Evolutionary conservation across 208 protist species (phyloP).

Genomic region (Strigomonas culicis): DNA sequence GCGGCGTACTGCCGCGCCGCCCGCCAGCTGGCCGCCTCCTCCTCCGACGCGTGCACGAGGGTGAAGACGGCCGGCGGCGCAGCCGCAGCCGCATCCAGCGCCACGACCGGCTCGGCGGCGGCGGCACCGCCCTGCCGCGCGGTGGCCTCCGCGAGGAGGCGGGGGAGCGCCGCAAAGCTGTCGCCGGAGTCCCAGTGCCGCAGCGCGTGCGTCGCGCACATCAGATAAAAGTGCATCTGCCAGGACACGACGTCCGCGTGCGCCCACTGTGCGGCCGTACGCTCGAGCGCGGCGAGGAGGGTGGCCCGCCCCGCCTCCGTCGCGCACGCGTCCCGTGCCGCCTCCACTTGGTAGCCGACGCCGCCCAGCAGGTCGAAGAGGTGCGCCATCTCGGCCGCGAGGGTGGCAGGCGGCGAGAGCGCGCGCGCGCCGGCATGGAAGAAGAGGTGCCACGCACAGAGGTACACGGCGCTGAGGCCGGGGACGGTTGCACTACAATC

Average conservation of each 20-base stretch:
- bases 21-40: background rate
- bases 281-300: background rate
- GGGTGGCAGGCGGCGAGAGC: background rate
- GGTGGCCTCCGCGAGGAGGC: background rate
- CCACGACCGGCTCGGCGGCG: too few relatives aligned
- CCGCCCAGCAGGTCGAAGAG: background rate
- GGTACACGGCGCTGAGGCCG: too few relatives aligned
- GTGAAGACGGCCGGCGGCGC: too few relatives aligned
- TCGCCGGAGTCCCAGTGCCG: too few relatives aligned
- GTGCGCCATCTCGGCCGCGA: too few relatives aligned
- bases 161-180: too few relatives aligned
- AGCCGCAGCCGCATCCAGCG: background rate
- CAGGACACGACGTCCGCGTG: background rate
- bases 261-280: background rate
- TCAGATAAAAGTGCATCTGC: background rate
- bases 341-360: background rate
- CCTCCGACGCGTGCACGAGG: too few relatives aligned
- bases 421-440: background rate
- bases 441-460: slow-evolving; percentile 6
- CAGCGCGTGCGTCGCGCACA: too few relatives aligned
- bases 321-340: too few relatives aligned
- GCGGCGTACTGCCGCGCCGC: background rate
- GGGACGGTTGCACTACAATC: too few relatives aligned
- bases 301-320: background rate
- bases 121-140: background rate